Evolutionary conservation across 805 yeast species (phyloP).

Genomic region (Candida yuanshanica): DNA sequence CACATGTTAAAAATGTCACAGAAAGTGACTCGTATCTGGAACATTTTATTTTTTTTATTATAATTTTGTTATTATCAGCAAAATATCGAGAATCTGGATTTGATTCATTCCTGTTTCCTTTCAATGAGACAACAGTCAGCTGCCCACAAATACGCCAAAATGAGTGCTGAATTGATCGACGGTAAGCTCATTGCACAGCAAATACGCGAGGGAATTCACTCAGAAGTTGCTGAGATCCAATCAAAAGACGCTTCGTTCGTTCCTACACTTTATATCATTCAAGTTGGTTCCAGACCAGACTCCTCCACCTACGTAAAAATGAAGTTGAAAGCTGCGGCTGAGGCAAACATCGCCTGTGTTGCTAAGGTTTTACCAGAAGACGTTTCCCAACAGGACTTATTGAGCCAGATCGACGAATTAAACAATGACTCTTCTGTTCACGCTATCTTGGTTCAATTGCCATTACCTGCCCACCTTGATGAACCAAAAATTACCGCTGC

Average conservation of each 20-base stretch:
- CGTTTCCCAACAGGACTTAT: conserved; percentile 49
- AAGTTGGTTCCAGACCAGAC: conserved; percentile 88
- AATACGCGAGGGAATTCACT: conserved; percentile 45
- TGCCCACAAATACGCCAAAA: conserved; percentile 1
- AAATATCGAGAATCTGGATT: too few species aligned
- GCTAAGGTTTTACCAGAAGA: conserved; percentile 53
- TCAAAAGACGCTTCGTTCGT: conserved; percentile 42
- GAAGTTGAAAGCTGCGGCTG: conserved; percentile 72
- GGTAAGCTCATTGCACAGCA: conserved; percentile 51
- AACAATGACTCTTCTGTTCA: conserved; percentile 58
- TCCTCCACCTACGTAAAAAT: conserved; percentile 87
- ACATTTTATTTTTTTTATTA: too few species aligned
- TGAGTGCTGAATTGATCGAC: conserved; percentile 37
- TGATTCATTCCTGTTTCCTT: too few species aligned
- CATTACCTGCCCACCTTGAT: conserved; percentile 65
- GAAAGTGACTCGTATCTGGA: too few species aligned
- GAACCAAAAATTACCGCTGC: conserved; percentile 63
- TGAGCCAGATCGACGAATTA: conserved; percentile 47
- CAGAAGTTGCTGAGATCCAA: conserved; percentile 43
- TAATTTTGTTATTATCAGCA: too few species aligned
- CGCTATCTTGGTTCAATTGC: conserved; percentile 73
- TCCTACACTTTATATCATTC: conserved; percentile 77
- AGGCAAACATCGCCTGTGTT: conserved; percentile 58
- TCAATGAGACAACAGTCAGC: not conserved
- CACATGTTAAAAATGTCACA: too few species aligned